Percentiles rank a stretch among this genome's conserved stretches.
Evolutionary conservation across 176 grass and related monocot species (phyloP).

Genomic region (Zizania latifolia): DNA sequence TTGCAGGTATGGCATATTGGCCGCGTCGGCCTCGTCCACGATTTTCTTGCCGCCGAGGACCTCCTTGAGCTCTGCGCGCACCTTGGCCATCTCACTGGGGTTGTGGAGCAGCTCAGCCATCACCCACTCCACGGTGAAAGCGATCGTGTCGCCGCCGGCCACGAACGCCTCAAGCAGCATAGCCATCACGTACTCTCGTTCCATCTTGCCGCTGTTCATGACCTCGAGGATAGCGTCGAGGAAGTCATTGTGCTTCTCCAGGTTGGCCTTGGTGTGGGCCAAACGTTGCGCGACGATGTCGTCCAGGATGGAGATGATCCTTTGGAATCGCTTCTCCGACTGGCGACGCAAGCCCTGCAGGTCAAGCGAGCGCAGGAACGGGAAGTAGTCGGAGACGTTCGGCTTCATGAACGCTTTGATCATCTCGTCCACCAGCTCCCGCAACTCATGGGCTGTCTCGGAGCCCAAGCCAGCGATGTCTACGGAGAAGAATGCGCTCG

Average conservation of each 20-base stretch:
- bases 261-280: no score
- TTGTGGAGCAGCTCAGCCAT: slow-evolving; percentile 49
- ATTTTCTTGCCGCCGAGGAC: not conserved
- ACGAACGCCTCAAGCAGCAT: slow-evolving; percentile 34
- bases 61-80: slow-evolving; percentile 1
- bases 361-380: slow-evolving; percentile 32
- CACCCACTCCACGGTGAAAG: slow-evolving; percentile 29
- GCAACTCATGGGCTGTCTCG: not conserved
- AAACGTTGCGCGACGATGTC: not conserved
- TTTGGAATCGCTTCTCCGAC: not conserved
- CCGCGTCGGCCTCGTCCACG: slow-evolving; percentile 14
- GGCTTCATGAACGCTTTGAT: not conserved
- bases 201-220: slow-evolving; percentile 4
- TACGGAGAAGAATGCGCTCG: slow-evolving; percentile 13
- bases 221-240: slow-evolving; percentile 34
- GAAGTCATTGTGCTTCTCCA: slow-evolving; percentile 20
- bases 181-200: not conserved
- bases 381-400: slow-evolving; percentile 41
- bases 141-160: slow-evolving; percentile 26
- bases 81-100: slow-evolving; percentile 25
- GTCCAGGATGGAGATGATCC: slow-evolving; percentile 3
- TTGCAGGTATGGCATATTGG: slow-evolving; percentile 13
- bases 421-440: not conserved
- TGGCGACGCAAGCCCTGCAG: slow-evolving; percentile 26
- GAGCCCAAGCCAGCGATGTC: slow-evolving; percentile 24